Percentiles rank a stretch among this genome's conserved stretches.
Evolutionary conservation across 345 rosid species (phyloP).

Genomic region (Heritiera littoralis): DNA sequence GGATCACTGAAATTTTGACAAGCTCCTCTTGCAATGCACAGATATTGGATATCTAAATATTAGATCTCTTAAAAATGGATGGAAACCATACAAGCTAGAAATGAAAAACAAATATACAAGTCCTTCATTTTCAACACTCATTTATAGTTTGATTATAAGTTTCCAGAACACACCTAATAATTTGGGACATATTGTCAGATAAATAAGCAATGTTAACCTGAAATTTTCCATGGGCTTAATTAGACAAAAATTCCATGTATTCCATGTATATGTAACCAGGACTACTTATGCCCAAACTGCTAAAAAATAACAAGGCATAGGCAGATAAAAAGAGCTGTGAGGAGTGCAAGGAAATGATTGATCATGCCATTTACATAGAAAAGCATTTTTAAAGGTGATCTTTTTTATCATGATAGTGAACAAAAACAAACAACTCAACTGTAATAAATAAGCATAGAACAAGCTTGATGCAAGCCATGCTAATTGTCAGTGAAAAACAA

Average conservation of each 20-base stretch:
- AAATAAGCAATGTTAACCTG: conserved; percentile 1
- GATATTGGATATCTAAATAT: background rate
- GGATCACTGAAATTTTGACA: background rate
- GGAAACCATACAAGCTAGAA: background rate
- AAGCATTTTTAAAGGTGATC: background rate
- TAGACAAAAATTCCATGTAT: background rate
- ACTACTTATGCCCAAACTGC: conserved; percentile 5
- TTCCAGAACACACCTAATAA: background rate
- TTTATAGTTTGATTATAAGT: background rate
- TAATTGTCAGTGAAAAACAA: background rate
- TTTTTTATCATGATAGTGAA: background rate
- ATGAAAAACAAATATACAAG: background rate
- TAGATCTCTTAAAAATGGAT: conserved; percentile 1
- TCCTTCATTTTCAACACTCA: background rate
- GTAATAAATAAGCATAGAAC: background rate
- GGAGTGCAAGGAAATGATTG: background rate
- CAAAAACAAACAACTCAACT: background rate
- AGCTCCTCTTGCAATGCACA: background rate
- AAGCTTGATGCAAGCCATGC: background rate
- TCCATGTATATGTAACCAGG: background rate
- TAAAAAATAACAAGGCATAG: background rate
- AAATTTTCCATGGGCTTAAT: background rate
- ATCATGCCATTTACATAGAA: background rate
- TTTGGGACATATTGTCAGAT: background rate
- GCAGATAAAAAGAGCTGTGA: conserved; percentile 1